phyloP scores from a whole-genome alignment of 2,329 filamentous ascomycete genomes.

The Neurospora crassa region DNA sequence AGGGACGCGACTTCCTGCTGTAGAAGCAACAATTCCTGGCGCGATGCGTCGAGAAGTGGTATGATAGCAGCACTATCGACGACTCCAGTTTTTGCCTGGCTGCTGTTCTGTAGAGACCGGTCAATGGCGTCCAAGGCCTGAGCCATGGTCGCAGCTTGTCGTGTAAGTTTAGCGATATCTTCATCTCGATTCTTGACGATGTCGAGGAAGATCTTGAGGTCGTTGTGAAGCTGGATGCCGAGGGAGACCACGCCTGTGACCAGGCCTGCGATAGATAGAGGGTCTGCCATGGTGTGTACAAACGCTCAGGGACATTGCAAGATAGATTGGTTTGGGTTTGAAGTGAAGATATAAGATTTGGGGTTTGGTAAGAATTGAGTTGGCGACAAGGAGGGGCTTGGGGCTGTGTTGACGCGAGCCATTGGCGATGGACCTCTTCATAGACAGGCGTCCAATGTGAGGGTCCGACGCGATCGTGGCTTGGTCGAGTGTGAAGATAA shows the following conservation, averaged over 20 bases:
- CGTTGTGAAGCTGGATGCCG: background rate
- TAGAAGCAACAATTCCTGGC: background rate
- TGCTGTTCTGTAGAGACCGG: background rate
- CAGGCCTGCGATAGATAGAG: background rate
- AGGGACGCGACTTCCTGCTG: background rate
- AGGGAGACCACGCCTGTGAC: background rate
- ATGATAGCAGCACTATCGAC: background rate
- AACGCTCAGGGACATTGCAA: background rate
- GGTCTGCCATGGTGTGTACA: background rate
- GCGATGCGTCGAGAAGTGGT: background rate
- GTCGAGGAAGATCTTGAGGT: background rate
- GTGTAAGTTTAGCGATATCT: background rate
- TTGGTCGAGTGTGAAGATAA: background rate
- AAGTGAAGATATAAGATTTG: background rate
- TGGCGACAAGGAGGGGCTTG: background rate
- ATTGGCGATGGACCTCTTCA: background rate
- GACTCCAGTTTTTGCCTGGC: background rate
- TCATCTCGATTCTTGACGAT: background rate
- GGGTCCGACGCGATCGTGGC: background rate
- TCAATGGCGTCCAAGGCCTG: background rate
- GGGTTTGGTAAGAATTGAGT: background rate
- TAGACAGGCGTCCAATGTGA: background rate
- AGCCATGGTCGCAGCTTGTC: background rate
- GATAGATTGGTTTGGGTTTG: background rate
- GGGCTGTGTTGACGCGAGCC: background rate